phyloP scores from a whole-genome alignment of 2,329 filamentous ascomycete genomes.

The Aureobasidium sp. region DNA sequence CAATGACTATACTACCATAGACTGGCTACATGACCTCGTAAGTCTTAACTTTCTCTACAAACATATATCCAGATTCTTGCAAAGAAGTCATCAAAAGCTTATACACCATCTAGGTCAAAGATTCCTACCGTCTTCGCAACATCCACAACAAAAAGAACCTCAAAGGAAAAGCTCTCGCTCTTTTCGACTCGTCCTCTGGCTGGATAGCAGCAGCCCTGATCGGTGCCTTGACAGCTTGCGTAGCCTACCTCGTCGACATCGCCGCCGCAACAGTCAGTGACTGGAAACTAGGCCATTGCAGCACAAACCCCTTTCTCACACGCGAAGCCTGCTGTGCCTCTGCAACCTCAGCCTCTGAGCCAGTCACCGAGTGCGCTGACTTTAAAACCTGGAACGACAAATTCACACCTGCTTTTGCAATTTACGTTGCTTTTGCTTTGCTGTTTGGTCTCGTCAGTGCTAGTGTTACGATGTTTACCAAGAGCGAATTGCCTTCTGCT shows the following conservation, averaged over 20 bases:
- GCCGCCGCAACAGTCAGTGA: slow-evolving; percentile 47
- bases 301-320: slow-evolving; percentile 35
- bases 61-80: background rate
- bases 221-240: slow-evolving; percentile 45
- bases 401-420: slow-evolving; percentile 36
- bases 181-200: slow-evolving; percentile 44
- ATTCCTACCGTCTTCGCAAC: slow-evolving; percentile 44
- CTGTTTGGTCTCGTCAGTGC: slow-evolving; percentile 43
- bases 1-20: slow-evolving; percentile 54
- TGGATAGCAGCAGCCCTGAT: slow-evolving; percentile 49
- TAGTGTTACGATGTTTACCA: slow-evolving; percentile 42
- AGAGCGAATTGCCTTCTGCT: slow-evolving; percentile 39
- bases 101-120: slow-evolving; percentile 39
- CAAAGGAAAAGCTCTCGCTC: slow-evolving; percentile 30
- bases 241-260: slow-evolving; percentile 49
- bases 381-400: slow-evolving; percentile 38
- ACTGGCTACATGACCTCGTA: slow-evolving; percentile 54
- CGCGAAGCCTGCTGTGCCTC: slow-evolving; percentile 42
- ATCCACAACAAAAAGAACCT: slow-evolving; percentile 37
- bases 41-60: background rate
- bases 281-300: slow-evolving; percentile 51
- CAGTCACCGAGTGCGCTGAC: slow-evolving; percentile 26
- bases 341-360: slow-evolving; percentile 21
- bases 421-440: slow-evolving; percentile 43
- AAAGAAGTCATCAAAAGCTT: background rate